These are phyloP conservation scores for Gaertneriomyces sp. DNA, from an alignment of 192 early-diverging fungal genomes.

Conservation along the genomic window DNA sequence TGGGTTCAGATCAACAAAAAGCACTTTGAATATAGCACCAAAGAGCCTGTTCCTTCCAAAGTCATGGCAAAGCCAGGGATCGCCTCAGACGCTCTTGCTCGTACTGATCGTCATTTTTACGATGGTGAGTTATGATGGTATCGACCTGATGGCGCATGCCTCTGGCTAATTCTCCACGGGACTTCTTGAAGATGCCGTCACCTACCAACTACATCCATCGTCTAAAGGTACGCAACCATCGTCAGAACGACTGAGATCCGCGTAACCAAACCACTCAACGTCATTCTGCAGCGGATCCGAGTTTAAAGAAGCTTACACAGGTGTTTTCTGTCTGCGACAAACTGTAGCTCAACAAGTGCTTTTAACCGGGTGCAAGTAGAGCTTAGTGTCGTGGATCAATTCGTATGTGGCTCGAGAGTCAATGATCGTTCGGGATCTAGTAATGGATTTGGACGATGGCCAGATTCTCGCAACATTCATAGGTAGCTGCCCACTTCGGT, in stretches of 20 bases:
- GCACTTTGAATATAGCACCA: too few relatives aligned
- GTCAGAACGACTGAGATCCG: not conserved
- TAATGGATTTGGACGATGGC: constrained; percentile 24
- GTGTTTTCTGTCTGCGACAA: not conserved
- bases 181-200: not conserved
- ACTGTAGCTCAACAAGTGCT: not conserved
- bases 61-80: not conserved
- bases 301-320: constrained; percentile 20
- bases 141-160: not conserved
- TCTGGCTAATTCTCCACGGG: not conserved
- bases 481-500: constrained; percentile 1
- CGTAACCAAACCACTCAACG: not conserved
- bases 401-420: constrained; percentile 13
- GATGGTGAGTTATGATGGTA: not conserved
- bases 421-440: constrained; percentile 28
- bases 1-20: too few relatives aligned
- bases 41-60: too few relatives aligned
- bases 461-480: constrained; percentile 27
- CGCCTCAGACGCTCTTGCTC: constrained; percentile 1
- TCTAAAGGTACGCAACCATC: constrained; percentile 9
- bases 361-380: not conserved
- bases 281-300: constrained; percentile 13
- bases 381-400: constrained; percentile 38
- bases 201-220: constrained; percentile 15
- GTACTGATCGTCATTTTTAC: not conserved